Percentiles rank a stretch among this genome's conserved stretches.
Conservation (phyloP, 2,329 filamentous ascomycete species). For the Phialophora tarda region DNA sequence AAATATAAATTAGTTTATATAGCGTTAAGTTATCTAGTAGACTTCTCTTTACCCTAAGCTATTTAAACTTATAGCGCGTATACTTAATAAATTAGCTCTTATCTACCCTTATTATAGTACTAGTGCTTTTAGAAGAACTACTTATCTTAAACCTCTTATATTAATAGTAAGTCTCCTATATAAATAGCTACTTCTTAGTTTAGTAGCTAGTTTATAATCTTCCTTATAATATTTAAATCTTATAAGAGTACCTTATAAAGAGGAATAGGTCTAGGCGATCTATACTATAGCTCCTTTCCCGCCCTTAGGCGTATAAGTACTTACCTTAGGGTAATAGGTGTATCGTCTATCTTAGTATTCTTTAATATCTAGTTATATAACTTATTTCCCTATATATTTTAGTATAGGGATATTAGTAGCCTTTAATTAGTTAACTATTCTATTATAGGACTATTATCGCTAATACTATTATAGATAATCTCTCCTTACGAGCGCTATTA, state of each 20-base stretch:
- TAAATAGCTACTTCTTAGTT: neutral
- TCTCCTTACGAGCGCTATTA: neutral
- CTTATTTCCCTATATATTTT: neutral
- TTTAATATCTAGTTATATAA: neutral
- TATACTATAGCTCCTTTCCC: neutral
- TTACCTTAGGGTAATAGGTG: no score
- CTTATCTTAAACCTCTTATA: constrained; percentile 1
- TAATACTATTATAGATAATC: neutral
- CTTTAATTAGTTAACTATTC: constrained; percentile 4
- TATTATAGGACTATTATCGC: neutral
- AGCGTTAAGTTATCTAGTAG: neutral
- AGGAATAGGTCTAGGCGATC: neutral
- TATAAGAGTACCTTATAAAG: neutral
- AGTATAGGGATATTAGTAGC: neutral
- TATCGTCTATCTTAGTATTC: constrained; percentile 3
- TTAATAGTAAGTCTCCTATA: neutral
- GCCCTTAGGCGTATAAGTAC: neutral
- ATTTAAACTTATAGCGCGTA: neutral
- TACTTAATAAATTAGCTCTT: neutral
- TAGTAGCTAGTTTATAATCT: constrained; percentile 7
- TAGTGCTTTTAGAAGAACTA: constrained; percentile 5
- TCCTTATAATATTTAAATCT: constrained; percentile 7
- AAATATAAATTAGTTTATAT: neutral
- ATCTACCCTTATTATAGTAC: constrained; percentile 6
- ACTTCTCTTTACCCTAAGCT: neutral